Evolutionary conservation across 768 basidiomycete genomes (phyloP), one percentile per base, ranked within the genome.

Genomic region (Roridomyces roridus): DNA sequence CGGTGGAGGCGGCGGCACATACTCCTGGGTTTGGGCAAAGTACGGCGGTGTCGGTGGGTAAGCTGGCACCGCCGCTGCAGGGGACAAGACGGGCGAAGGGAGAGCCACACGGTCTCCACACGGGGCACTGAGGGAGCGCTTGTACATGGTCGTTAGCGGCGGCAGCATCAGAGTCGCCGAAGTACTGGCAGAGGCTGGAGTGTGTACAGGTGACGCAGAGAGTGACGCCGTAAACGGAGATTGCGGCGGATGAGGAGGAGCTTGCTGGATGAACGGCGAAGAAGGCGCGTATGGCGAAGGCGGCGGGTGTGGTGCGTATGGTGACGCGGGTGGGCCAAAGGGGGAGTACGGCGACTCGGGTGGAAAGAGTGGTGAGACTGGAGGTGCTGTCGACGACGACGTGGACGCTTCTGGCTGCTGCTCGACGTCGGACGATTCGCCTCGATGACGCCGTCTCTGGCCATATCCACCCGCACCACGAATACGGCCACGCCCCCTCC

Each of bases 111-210:
- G 49, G 31, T 11, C 54, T 1, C 40, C 50, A 21, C 49, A 51
- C 23, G 83, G 83, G 8, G 80, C 82, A 34, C 87, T 88, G 4
- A 82, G 73, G 11, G 85, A 84, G 48, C 88, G 85, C 68, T 79
- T 86, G 75, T 82, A 85, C 84, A 87, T 83, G 46, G 85, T 78
- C 5, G 85, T 85, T 25, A 87, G 79, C 4, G 85, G 60, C 18
- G 56, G 61, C 34, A 55, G 57, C 61, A 63, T 62, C 36, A 62
- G 41, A 36, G 60, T 18, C 23, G 7, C n/a, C n/a, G 39, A 36
- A 25, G 26, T 51, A 31, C 49, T 42, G 4, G 26, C 26, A 28
- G 25, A 31, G 31, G 21, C 56, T 26, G 34, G 46, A 12, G 10
- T n/a, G 34, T 8, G 51, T 11, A 24, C 39, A 17, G 39, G 17